Evolutionary conservation across 1,284 basidiomycete species (phyloP).

Genomic region (Rhodotorula mucilaginosa): DNA sequence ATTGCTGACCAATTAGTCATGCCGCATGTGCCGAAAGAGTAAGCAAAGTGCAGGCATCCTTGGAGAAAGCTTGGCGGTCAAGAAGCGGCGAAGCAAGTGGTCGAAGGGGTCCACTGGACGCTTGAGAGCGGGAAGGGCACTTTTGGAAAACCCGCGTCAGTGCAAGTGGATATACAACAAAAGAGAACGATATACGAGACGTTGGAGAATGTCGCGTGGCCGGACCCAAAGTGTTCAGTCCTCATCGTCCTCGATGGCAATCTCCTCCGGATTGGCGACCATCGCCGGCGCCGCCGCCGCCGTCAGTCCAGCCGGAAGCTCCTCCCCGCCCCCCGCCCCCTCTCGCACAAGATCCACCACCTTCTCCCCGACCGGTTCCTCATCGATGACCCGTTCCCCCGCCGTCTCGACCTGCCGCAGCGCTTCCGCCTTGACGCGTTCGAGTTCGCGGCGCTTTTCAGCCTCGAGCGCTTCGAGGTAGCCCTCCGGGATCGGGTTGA

Average conservation of each 20-base stretch:
- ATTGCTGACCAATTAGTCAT: too few relatives aligned
- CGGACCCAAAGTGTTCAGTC: neutral
- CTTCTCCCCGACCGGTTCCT: constrained; percentile 15
- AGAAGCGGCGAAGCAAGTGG: too few relatives aligned
- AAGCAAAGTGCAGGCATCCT: too few relatives aligned
- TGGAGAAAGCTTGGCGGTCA: too few relatives aligned
- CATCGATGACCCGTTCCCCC: constrained; percentile 12
- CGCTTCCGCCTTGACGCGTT: constrained; percentile 18
- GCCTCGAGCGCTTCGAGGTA: constrained; percentile 25
- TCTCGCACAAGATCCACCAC: neutral
- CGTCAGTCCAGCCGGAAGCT: neutral
- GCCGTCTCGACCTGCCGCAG: constrained; percentile 15
- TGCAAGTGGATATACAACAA: constrained; percentile 2
- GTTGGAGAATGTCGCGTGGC: too few relatives aligned
- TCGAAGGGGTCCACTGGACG: too few relatives aligned
- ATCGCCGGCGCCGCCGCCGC: neutral
- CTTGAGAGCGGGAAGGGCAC: too few relatives aligned
- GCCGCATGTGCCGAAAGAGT: too few relatives aligned
- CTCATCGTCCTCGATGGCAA: constrained; percentile 28
- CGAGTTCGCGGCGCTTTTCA: constrained; percentile 10
- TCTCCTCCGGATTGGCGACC: constrained; percentile 27
- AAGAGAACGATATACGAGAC: too few relatives aligned
- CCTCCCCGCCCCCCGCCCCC: neutral
- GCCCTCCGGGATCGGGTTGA: constrained; percentile 56
- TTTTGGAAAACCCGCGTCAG: neutral